phyloP scores from a whole-genome alignment of 2,329 filamentous ascomycete genomes.

The Penicillium psychrosexuale region DNA sequence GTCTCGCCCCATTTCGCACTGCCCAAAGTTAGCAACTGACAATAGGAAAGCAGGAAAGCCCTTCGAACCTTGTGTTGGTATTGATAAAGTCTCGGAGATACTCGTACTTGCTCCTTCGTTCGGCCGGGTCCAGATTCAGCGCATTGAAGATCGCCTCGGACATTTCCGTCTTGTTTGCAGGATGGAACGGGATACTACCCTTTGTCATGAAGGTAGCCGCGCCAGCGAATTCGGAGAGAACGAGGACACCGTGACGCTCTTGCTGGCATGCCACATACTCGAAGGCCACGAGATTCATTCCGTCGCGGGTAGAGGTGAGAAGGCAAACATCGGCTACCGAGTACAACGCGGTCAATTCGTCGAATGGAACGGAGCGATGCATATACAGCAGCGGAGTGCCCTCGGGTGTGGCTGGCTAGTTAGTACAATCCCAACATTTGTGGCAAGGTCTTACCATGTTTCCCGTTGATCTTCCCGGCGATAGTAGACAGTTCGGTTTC shows the following conservation, averaged over 20 bases:
- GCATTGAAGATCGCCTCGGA: constrained; percentile 83
- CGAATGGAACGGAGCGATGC: constrained; percentile 87
- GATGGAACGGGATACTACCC: constrained; percentile 85
- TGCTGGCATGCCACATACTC: constrained; percentile 93
- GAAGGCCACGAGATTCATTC: constrained; percentile 96
- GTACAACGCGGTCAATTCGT: constrained; percentile 90
- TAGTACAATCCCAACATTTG: not conserved
- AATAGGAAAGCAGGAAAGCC: not conserved
- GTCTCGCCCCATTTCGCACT: constrained; percentile 36
- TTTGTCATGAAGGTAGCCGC: constrained; percentile 80
- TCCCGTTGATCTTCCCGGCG: constrained; percentile 89
- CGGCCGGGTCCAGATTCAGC: constrained; percentile 80
- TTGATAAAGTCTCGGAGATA: constrained; percentile 86
- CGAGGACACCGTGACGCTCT: constrained; percentile 82
- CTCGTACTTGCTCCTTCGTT: constrained; percentile 74
- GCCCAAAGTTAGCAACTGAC: not conserved
- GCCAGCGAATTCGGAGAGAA: constrained; percentile 93
- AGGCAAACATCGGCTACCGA: constrained; percentile 83
- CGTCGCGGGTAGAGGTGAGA: constrained; percentile 84
- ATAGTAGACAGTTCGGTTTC: constrained; percentile 87
- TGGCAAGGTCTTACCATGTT: constrained; percentile 58
- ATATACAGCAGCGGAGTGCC: constrained; percentile 97
- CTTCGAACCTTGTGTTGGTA: constrained; percentile 72
- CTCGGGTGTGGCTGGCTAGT: constrained; percentile 69
- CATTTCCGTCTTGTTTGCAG: constrained; percentile 90